phyloP scores from a whole-genome alignment of 305 asterid genomes.

The Solanum chacoense region DNA sequence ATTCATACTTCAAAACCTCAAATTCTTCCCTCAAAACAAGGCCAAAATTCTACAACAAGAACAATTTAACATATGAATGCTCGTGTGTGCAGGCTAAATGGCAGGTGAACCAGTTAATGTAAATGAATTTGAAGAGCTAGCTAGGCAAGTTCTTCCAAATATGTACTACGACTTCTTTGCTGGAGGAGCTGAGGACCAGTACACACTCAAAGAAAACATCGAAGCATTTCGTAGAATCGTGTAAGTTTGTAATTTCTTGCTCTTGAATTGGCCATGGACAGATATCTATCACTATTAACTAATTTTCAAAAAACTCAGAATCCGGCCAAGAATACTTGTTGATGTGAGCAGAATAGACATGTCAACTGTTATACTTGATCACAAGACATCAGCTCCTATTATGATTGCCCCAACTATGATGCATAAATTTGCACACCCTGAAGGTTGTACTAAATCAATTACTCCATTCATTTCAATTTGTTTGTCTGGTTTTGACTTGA shows the following conservation, averaged over 20 bases:
- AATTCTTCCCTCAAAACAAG: background rate
- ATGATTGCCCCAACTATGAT: slow-evolving; percentile 48
- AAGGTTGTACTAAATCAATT: slow-evolving; percentile 23
- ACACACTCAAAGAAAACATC: slow-evolving; percentile 43
- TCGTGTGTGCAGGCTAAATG: slow-evolving; percentile 26
- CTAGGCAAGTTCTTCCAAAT: slow-evolving; percentile 53
- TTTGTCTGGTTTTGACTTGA: background rate
- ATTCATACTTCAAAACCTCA: background rate
- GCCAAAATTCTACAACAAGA: background rate
- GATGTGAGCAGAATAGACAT: slow-evolving; percentile 44
- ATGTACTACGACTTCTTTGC: slow-evolving; percentile 49
- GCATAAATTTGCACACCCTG: slow-evolving; percentile 47
- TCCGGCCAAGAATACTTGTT: slow-evolving; percentile 42
- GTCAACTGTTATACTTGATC: slow-evolving; percentile 42
- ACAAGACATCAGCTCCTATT: slow-evolving; percentile 40
- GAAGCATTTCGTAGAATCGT: slow-evolving; percentile 41
- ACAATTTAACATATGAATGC: background rate
- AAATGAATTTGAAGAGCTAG: slow-evolving; percentile 45
- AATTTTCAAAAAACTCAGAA: slow-evolving; percentile 14
- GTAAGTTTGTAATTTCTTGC: slow-evolving; percentile 18
- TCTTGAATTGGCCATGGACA: background rate
- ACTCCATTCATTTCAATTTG: background rate
- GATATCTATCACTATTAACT: background rate
- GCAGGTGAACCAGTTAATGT: slow-evolving; percentile 32
- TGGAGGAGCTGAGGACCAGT: slow-evolving; percentile 66